Percentiles rank a stretch among this genome's conserved stretches.
phyloP scores from a whole-genome alignment of 306 rosid genomes.

The Abrus pulchellus region DNA sequence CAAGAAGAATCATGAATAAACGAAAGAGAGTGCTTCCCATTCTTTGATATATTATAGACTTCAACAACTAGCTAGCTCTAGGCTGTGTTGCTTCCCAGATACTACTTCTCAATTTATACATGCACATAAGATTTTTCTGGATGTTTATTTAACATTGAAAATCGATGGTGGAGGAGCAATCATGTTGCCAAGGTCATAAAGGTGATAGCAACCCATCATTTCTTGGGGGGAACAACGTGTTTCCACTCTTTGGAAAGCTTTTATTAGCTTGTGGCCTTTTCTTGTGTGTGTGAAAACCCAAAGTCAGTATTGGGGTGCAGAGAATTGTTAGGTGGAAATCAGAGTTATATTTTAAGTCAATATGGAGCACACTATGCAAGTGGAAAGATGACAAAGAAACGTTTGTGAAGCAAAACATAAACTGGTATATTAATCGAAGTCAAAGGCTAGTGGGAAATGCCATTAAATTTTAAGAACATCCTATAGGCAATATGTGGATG shows the following conservation, averaged over 20 bases:
- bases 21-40: slow-evolving; percentile 62
- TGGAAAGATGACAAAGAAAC: slow-evolving; percentile 70
- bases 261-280: slow-evolving; percentile 38
- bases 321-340: slow-evolving; percentile 31
- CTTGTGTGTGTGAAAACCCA: slow-evolving; percentile 45
- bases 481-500: slow-evolving; percentile 18
- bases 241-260: slow-evolving; percentile 43
- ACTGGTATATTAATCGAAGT: slow-evolving; percentile 54
- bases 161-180: slow-evolving; percentile 36
- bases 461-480: slow-evolving; percentile 49
- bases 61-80: slow-evolving; percentile 36
- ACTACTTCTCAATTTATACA: slow-evolving; percentile 66
- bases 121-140: slow-evolving; percentile 29
- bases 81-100: slow-evolving; percentile 43
- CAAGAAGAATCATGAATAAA: slow-evolving; percentile 65
- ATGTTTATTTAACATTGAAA: slow-evolving; percentile 36
- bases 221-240: slow-evolving; percentile 48
- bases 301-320: slow-evolving; percentile 18
- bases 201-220: slow-evolving; percentile 57
- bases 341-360: slow-evolving; percentile 42
- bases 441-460: slow-evolving; percentile 62
- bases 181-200: slow-evolving; percentile 58
- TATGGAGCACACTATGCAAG: slow-evolving; percentile 55
- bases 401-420: slow-evolving; percentile 47
- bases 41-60: slow-evolving; percentile 19